Percentiles rank a stretch among this genome's conserved stretches.
These are phyloP conservation scores for Friedmanniomyces simplex DNA, from an alignment of 495 filamentous ascomycete species.

Conservation along the genomic window DNA sequence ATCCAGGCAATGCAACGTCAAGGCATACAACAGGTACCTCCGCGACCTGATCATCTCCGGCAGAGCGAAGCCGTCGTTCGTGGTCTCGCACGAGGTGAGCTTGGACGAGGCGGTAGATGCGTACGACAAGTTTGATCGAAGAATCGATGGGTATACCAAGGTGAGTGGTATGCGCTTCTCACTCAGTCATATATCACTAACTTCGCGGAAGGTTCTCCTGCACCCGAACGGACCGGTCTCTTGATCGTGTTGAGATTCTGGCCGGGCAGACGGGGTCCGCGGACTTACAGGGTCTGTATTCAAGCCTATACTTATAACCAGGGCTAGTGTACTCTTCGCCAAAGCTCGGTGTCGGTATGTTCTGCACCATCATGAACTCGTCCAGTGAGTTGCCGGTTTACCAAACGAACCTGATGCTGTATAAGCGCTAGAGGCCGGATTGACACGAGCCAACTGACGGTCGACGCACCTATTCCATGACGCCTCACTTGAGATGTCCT, in stretches of 20 bases:
- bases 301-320: too few species aligned
- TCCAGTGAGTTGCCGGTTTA: too few species aligned
- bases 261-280: neutral
- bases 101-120: constrained; percentile 50
- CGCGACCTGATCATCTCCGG: constrained; percentile 49
- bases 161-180: neutral
- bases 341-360: too few species aligned
- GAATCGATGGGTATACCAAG: constrained; percentile 45
- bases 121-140: constrained; percentile 60
- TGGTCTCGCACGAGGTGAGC: constrained; percentile 45
- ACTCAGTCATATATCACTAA: too few species aligned
- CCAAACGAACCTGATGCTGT: too few species aligned
- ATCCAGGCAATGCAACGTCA: constrained; percentile 46
- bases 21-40: constrained; percentile 47
- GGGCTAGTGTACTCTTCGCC: too few species aligned
- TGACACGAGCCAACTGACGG: too few species aligned
- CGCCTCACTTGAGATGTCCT: too few species aligned
- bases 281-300: neutral
- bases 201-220: constrained; percentile 4
- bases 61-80: constrained; percentile 46
- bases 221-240: constrained; percentile 28
- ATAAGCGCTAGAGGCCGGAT: too few species aligned
- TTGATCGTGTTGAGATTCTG: neutral
- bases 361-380: too few species aligned
- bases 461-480: too few species aligned